These are phyloP conservation scores for Chrysoporthe austroafricana DNA, from an alignment of 2,329 filamentous ascomycete species.

Conservation along the genomic window DNA sequence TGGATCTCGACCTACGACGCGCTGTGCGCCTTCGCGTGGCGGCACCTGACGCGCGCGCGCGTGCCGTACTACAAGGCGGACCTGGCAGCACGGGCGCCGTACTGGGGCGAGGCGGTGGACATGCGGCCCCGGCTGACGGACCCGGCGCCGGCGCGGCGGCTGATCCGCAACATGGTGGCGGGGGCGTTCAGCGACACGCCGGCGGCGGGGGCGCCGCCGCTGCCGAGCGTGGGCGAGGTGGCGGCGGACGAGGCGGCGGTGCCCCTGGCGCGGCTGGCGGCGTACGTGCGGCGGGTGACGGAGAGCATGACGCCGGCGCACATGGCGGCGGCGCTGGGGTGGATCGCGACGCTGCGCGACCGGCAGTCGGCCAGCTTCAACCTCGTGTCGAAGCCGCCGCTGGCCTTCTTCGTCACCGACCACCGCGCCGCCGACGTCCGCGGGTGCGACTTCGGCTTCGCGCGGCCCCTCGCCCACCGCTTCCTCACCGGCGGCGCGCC, in stretches of 20 bases:
- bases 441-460: slow-evolving; percentile 41
- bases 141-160: slow-evolving; percentile 39
- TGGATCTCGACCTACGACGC: slow-evolving; percentile 53
- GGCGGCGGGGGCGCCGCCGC: neutral
- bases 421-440: slow-evolving; percentile 37
- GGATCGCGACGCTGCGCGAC: slow-evolving; percentile 40
- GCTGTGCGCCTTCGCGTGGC: slow-evolving; percentile 46
- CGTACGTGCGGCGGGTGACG: slow-evolving; percentile 41
- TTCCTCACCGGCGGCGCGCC: slow-evolving; percentile 36
- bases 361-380: slow-evolving; percentile 38
- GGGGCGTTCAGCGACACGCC: slow-evolving; percentile 6
- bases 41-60: slow-evolving; percentile 34
- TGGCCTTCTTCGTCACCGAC: slow-evolving; percentile 31
- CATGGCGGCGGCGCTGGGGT: slow-evolving; percentile 35
- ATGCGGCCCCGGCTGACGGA: slow-evolving; percentile 42
- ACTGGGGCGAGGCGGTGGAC: slow-evolving; percentile 39
- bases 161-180: slow-evolving; percentile 39
- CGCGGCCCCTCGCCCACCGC: slow-evolving; percentile 36
- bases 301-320: slow-evolving; percentile 38
- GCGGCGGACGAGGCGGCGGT: slow-evolving; percentile 36
- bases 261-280: slow-evolving; percentile 32
- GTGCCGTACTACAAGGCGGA: slow-evolving; percentile 19
- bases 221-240: slow-evolving; percentile 32
- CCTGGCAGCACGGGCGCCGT: slow-evolving; percentile 38
- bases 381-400: slow-evolving; percentile 10